Percentiles rank a stretch among this genome's conserved stretches.
Evolutionary conservation across 2,329 filamentous ascomycete species (phyloP).

Genomic region (Hymenoscyphus albidus): DNA sequence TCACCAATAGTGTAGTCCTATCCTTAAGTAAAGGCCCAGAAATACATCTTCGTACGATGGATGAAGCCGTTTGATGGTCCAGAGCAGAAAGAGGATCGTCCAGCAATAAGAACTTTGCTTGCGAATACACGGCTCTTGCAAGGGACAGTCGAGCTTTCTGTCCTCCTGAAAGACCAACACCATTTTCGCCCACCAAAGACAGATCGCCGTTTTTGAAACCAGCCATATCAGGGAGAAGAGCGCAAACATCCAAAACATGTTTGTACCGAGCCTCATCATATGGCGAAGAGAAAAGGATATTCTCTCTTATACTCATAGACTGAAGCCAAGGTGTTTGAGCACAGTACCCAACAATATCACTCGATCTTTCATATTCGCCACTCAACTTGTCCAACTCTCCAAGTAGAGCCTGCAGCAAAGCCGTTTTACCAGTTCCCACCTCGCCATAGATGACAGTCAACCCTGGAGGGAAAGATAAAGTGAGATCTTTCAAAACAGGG

Average conservation of each 20-base stretch:
- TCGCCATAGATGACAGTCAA: constrained; percentile 60
- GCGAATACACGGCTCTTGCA: constrained; percentile 57
- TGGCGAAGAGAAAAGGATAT: constrained; percentile 60
- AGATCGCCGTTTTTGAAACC: constrained; percentile 62
- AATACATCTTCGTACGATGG: constrained; percentile 55
- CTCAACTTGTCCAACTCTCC: constrained; percentile 32
- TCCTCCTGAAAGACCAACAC: constrained; percentile 57
- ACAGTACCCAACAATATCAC: constrained; percentile 59
- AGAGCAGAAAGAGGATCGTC: constrained; percentile 58
- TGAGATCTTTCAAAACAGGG: constrained; percentile 51
- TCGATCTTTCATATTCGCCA: constrained; percentile 44
- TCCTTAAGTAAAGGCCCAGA: constrained; percentile 50
- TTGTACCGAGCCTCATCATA: constrained; percentile 68
- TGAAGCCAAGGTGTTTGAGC: constrained; percentile 65
- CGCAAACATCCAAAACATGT: constrained; percentile 63
- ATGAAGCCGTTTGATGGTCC: constrained; percentile 62
- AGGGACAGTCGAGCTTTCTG: constrained; percentile 58
- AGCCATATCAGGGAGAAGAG: constrained; percentile 56
- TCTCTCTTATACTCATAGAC: constrained; percentile 66
- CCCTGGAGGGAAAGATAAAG: constrained; percentile 50
- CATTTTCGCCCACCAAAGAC: constrained; percentile 58
- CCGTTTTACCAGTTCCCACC: constrained; percentile 60
- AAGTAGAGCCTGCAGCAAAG: constrained; percentile 34
- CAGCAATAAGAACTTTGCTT: constrained; percentile 49
- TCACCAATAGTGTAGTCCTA: constrained; percentile 56